Evolutionary conservation across 2,329 filamentous ascomycete genomes (phyloP), one percentile per base, ranked within the genome.

Genomic region (Beauveria caledonica): DNA sequence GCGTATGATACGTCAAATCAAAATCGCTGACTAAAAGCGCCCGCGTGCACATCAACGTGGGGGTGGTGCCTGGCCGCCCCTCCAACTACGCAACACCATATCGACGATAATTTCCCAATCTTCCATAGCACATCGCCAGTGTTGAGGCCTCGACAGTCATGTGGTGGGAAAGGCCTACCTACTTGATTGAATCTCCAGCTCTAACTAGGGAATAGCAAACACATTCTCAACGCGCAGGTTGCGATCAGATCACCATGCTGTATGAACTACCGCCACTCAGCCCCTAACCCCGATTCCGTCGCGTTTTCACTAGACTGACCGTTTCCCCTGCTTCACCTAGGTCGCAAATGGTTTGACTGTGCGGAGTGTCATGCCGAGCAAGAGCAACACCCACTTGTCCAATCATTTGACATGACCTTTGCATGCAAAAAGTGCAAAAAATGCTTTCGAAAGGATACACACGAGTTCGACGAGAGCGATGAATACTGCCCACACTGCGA

Each of bases 351-450:
- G 95, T 99, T 97, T 78, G 94, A 99, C 79, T 99, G 94, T 76
- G 89, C 90, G 65, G 89, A 97, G 73, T 99, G 94, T 78, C 94
- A 99, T 77, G 77, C 78, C 58, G 94, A 99, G 73, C 80, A 85
- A 63, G 88, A 95, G 74, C 76, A 79, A 63, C 94, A 97, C 73
- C 76, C 82, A 42, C 85, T 99, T 23, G 76, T 84, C 58, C 89
- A 96, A 76, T 81, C 80, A 65, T 81, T 87, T 67, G 94, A 99
- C 71, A 96, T 99, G 91, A 84, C 80, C 42, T 97, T 99, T 70
- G 91, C 90, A 57, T 99, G 94, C 84, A 99, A 99, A 70, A 99
- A 99, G 79, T 99, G 94, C 86, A 92, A 89, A 68, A 99, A 99
- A 77, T 92, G 88, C 75, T 99, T 99, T 80, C 88, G 94, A 67